A percentile compares a stretch with the other conserved stretches of the same genome.
Evolutionary conservation across 306 rosid genomes (phyloP).

Genomic region (Nissolia schottii): DNA sequence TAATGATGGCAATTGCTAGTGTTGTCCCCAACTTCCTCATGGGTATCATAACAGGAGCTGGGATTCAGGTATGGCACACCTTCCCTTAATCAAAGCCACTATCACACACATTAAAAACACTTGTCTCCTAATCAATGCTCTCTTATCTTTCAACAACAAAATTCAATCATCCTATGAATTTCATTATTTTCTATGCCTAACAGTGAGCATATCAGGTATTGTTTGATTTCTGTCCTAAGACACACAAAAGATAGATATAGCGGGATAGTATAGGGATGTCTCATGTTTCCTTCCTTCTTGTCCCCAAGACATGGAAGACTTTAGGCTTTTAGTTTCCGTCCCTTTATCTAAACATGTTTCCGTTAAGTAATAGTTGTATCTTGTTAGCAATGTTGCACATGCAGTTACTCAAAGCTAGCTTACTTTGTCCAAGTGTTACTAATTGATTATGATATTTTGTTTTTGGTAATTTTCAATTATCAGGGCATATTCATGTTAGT

Average conservation of each 20-base stretch:
- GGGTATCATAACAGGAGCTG: conserved; percentile 98
- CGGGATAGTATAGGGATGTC: too few species aligned
- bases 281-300: too few species aligned
- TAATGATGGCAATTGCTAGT: conserved; percentile 99
- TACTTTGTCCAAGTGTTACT: background rate
- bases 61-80: conserved; percentile 75
- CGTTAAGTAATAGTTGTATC: background rate
- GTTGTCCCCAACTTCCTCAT: conserved; percentile 92
- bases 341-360: too few species aligned
- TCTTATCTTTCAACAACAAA: background rate
- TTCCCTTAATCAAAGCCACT: background rate
- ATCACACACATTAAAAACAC: background rate
- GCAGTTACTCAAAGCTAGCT: background rate
- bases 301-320: too few species aligned
- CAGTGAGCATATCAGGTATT: too few species aligned
- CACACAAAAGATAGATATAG: too few species aligned
- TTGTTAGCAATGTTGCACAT: background rate
- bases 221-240: too few species aligned
- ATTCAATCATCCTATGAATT: background rate
- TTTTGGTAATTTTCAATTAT: conserved; percentile 23
- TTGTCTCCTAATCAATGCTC: background rate
- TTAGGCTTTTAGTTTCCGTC: too few species aligned
- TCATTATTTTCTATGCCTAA: too few species aligned
- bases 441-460: background rate
- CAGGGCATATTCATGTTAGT: conserved; percentile 99